Evolutionary conservation across 1,139 yeast species (phyloP).

Genomic region (Taphrina confusa): DNA sequence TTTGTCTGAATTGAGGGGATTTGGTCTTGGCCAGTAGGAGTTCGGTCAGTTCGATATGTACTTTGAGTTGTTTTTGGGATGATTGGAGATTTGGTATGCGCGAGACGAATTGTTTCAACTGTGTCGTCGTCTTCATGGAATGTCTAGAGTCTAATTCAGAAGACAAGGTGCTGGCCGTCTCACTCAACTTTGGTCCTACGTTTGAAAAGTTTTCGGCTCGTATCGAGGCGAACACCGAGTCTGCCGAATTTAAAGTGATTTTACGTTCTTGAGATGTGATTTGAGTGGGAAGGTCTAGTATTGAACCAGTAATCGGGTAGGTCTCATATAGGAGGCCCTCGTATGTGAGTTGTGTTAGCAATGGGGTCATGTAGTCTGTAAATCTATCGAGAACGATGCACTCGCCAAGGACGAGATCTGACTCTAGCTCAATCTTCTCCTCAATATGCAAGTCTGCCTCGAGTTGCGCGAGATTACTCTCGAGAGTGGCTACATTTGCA

Average conservation of each 20-base stretch:
- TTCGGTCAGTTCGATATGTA: slow-evolving; percentile 74
- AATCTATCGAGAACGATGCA: slow-evolving; percentile 77
- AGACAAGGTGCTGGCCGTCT: slow-evolving; percentile 70
- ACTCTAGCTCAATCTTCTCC: slow-evolving; percentile 33
- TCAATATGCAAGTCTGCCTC: slow-evolving; percentile 40
- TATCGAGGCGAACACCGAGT: slow-evolving; percentile 54
- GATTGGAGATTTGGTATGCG: slow-evolving; percentile 67
- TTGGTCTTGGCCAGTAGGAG: slow-evolving; percentile 59
- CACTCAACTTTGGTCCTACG: slow-evolving; percentile 71
- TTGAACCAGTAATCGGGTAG: slow-evolving; percentile 55
- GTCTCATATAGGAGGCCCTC: slow-evolving; percentile 79
- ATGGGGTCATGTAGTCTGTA: slow-evolving; percentile 68
- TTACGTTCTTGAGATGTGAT: slow-evolving; percentile 44
- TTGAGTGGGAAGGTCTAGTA: slow-evolving; percentile 49
- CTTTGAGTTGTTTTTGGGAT: slow-evolving; percentile 67
- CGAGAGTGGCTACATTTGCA: slow-evolving; percentile 50
- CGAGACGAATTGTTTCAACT: slow-evolving; percentile 71
- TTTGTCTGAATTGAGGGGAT: slow-evolving; percentile 54
- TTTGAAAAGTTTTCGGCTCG: slow-evolving; percentile 74
- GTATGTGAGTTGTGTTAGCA: slow-evolving; percentile 76
- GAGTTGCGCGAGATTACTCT: slow-evolving; percentile 46
- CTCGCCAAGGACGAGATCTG: slow-evolving; percentile 46
- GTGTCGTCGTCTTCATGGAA: slow-evolving; percentile 60
- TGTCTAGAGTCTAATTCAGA: slow-evolving; percentile 65
- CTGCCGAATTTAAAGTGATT: slow-evolving; percentile 47